These are phyloP conservation scores for Sphagnum contortum DNA, from an alignment of 225 moss, liverwort and hornwort species.

Conservation along the genomic window DNA sequence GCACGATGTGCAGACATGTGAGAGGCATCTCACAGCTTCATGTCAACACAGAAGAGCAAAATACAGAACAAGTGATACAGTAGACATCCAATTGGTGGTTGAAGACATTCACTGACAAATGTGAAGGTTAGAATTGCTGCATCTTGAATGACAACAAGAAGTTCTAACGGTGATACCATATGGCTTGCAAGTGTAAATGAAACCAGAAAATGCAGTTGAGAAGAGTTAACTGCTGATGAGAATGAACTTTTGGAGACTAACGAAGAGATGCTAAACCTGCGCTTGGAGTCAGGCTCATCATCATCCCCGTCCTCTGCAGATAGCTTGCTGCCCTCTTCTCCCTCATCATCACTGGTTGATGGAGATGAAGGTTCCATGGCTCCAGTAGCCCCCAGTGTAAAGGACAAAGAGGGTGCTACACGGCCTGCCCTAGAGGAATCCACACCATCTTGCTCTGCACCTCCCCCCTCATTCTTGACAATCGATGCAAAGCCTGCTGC, in stretches of 20 bases:
- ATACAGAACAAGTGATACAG: background rate
- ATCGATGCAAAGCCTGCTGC: constrained; percentile 26
- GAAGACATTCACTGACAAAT: too few relatives aligned
- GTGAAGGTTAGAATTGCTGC: too few relatives aligned
- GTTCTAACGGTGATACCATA: too few relatives aligned
- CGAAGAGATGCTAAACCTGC: constrained; percentile 28
- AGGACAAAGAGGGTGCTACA: constrained; percentile 11
- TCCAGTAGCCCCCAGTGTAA: constrained; percentile 23
- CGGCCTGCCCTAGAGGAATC: constrained; percentile 46
- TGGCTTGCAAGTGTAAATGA: background rate
- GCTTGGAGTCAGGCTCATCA: constrained; percentile 80
- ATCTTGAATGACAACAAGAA: too few relatives aligned
- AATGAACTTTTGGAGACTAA: background rate
- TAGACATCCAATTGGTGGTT: too few relatives aligned
- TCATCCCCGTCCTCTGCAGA: constrained; percentile 82
- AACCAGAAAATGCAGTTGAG: background rate
- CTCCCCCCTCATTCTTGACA: constrained; percentile 46
- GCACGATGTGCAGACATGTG: too few relatives aligned
- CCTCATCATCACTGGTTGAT: constrained; percentile 58
- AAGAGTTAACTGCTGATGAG: background rate
- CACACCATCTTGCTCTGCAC: constrained; percentile 38
- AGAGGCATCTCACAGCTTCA: too few relatives aligned
- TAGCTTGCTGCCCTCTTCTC: constrained; percentile 70
- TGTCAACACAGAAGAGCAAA: too few relatives aligned
- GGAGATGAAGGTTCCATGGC: constrained; percentile 47